These are phyloP conservation scores for Arabis alpina DNA, from an alignment of 345 rosid genomes.

Conservation along the genomic window DNA sequence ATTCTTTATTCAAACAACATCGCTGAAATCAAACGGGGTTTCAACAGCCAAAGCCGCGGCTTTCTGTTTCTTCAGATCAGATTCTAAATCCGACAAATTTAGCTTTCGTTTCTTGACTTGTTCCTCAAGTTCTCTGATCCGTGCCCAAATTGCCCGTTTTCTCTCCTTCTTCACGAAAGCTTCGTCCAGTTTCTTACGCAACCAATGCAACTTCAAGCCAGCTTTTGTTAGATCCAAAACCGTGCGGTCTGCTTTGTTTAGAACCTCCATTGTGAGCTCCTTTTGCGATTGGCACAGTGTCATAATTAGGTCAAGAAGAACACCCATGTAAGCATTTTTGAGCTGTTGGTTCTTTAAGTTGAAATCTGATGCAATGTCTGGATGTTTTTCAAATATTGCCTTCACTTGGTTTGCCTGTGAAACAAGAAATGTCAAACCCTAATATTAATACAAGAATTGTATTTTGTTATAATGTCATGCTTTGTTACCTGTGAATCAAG, in stretches of 20 bases:
- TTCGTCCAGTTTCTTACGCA: constrained; percentile 40
- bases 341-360: constrained; percentile 38
- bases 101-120: constrained; percentile 38
- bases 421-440: constrained; percentile 8
- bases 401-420: constrained; percentile 37
- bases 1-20: constrained; percentile 26
- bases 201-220: constrained; percentile 39
- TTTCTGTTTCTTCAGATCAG: constrained; percentile 39
- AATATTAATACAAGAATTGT: background rate
- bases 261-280: constrained; percentile 29
- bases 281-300: constrained; percentile 27
- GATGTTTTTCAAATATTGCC: constrained; percentile 36
- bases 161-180: constrained; percentile 41
- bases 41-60: constrained; percentile 27
- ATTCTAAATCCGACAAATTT: constrained; percentile 33
- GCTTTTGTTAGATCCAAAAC: constrained; percentile 43
- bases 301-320: constrained; percentile 39
- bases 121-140: constrained; percentile 38
- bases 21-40: constrained; percentile 23
- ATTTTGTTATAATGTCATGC: constrained; percentile 1
- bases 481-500: constrained; percentile 36
- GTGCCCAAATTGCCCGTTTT: constrained; percentile 19
- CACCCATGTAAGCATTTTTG: constrained; percentile 44
- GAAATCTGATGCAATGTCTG: constrained; percentile 37
- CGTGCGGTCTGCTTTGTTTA: constrained; percentile 37